Percentiles rank a stretch among this genome's conserved stretches.
Conservation (phyloP, 23 red algal genomes). For the Gracilaria caudata region DNA sequence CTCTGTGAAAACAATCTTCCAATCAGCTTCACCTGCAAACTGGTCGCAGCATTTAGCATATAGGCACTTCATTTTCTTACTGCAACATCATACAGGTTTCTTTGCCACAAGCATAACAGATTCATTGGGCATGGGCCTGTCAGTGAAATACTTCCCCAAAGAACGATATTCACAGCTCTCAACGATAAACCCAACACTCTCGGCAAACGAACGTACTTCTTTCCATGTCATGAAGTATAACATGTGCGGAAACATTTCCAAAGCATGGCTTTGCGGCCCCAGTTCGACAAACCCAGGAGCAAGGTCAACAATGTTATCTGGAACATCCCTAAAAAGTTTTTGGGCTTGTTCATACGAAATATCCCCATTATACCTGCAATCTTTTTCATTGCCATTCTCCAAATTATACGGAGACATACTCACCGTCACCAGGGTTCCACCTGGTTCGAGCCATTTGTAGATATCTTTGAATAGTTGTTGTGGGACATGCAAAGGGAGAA, state of each 20-base stretch:
- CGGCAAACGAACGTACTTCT: background rate
- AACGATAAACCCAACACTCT: background rate
- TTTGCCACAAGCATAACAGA: background rate
- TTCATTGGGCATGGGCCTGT: background rate
- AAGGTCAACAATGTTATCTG: constrained; percentile 1
- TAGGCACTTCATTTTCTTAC: no score
- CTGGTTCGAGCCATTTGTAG: constrained; percentile 9
- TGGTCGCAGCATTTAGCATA: no score
- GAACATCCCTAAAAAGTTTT: background rate
- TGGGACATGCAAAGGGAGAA: background rate
- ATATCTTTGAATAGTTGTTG: background rate
- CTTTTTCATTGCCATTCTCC: background rate
- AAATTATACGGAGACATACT: background rate
- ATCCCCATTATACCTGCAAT: background rate
- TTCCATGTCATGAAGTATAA: background rate
- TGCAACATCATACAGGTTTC: no score
- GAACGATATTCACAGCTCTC: background rate
- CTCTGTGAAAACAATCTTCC: no score
- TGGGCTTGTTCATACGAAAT: background rate
- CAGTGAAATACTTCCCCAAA: background rate
- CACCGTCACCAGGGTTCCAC: background rate
- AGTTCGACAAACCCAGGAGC: background rate
- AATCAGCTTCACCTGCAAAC: no score
- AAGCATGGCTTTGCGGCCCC: background rate
- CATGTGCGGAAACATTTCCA: background rate